These are phyloP conservation scores for Cercophora sp. DNA, from an alignment of 495 filamentous ascomycete genomes.

Conservation along the genomic window DNA sequence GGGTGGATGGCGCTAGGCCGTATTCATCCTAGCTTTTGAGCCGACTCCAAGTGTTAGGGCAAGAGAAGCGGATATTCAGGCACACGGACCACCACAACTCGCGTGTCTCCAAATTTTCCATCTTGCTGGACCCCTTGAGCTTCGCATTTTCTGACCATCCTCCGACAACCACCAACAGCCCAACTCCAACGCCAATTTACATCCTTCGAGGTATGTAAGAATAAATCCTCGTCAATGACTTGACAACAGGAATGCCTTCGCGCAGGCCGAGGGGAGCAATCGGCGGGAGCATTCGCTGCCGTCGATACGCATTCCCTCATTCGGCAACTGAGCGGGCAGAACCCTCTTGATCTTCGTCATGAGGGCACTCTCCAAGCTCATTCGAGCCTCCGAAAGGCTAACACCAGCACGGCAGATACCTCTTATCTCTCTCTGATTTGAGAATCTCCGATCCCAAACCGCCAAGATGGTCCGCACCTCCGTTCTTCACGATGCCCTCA, in stretches of 20 bases:
- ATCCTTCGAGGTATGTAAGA: slow-evolving; percentile 38
- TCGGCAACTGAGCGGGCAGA: slow-evolving; percentile 82
- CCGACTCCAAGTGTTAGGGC: slow-evolving; percentile 26
- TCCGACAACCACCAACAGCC: no score
- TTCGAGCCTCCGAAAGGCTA: slow-evolving; percentile 73
- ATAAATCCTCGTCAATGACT: slow-evolving; percentile 28
- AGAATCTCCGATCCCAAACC: slow-evolving; percentile 63
- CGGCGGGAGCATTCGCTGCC: slow-evolving; percentile 23
- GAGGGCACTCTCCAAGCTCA: slow-evolving; percentile 94
- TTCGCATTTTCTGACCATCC: background rate
- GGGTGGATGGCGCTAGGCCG: no score
- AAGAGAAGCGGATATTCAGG: slow-evolving; percentile 8
- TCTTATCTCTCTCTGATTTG: slow-evolving; percentile 68
- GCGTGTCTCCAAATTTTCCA: background rate
- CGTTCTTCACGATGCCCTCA: slow-evolving; percentile 98
- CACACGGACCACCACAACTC: slow-evolving; percentile 27
- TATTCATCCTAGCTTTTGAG: no score
- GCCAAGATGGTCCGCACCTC: slow-evolving; percentile 97
- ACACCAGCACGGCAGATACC: slow-evolving; percentile 65
- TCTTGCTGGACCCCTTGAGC: no score
- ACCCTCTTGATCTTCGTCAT: slow-evolving; percentile 58
- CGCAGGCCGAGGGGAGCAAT: slow-evolving; percentile 51
- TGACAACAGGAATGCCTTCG: slow-evolving; percentile 36
- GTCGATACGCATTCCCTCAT: slow-evolving; percentile 69
- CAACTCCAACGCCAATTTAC: slow-evolving; percentile 17